These are phyloP conservation scores for Fusarium tanahbumbuense DNA, from an alignment of 2,329 filamentous ascomycete genomes.

Conservation along the genomic window DNA sequence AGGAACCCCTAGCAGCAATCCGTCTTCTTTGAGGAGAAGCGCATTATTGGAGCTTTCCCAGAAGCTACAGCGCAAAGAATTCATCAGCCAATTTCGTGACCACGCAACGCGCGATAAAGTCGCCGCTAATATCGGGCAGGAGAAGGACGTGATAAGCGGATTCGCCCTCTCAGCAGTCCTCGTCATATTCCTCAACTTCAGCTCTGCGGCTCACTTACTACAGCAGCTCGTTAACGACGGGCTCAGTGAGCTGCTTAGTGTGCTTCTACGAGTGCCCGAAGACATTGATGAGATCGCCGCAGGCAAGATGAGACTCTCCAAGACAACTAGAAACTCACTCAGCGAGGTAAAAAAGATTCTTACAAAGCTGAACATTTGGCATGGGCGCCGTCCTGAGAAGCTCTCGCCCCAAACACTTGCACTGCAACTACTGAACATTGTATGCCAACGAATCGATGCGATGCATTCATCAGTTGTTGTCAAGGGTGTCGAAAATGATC, in stretches of 20 bases:
- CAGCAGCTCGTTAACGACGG: conserved; percentile 67
- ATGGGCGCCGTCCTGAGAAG: conserved; percentile 58
- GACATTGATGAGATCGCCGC: conserved; percentile 71
- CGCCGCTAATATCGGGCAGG: conserved; percentile 68
- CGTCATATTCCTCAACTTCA: conserved; percentile 69
- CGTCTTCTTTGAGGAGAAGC: conserved; percentile 65
- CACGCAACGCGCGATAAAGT: conserved; percentile 78
- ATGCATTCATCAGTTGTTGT: conserved; percentile 47
- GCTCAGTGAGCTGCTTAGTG: conserved; percentile 65
- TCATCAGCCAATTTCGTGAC: conserved; percentile 77
- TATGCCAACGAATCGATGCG: conserved; percentile 47
- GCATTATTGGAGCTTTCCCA: conserved; percentile 70
- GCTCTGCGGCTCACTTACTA: conserved; percentile 69
- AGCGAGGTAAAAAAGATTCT: conserved; percentile 65
- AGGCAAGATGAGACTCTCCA: conserved; percentile 76
- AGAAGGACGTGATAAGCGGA: conserved; percentile 70
- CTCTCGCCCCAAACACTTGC: conserved; percentile 73
- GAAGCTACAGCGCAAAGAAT: conserved; percentile 71
- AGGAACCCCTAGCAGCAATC: conserved; percentile 59
- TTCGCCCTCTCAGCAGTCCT: conserved; percentile 74
- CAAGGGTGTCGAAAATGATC: conserved; percentile 45
- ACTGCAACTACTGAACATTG: conserved; percentile 69
- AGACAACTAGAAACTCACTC: conserved; percentile 68
- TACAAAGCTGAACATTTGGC: conserved; percentile 69
- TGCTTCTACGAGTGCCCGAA: conserved; percentile 63